phyloP scores from a whole-genome alignment of 306 rosid genomes.

The Gastrolobium bilobum region DNA sequence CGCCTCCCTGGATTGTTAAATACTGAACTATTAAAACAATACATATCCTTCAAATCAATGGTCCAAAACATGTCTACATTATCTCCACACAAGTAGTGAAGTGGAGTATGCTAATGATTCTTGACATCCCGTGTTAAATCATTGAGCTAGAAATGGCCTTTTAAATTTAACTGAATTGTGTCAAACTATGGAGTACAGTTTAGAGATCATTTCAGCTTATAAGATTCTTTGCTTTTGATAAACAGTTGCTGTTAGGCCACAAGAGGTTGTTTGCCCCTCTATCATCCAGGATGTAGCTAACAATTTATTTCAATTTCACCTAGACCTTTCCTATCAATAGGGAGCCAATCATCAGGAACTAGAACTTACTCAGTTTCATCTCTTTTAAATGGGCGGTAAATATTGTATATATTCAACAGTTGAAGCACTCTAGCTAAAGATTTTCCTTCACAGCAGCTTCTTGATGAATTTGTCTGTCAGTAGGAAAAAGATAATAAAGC shows the following conservation, averaged over 20 bases:
- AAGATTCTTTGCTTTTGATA: slow-evolving; percentile 16
- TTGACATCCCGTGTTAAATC: not conserved
- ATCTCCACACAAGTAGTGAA: not conserved
- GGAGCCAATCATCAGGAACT: not conserved
- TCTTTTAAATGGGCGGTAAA: not conserved
- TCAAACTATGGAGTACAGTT: not conserved
- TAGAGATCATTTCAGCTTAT: slow-evolving; percentile 12
- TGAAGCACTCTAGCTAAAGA: not conserved
- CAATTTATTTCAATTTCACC: slow-evolving; percentile 7
- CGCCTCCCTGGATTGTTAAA: not conserved
- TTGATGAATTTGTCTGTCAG: not conserved
- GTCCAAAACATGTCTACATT: not conserved
- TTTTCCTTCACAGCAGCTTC: not conserved
- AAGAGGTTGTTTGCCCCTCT: not conserved
- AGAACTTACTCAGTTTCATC: not conserved
- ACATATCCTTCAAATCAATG: not conserved
- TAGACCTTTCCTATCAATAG: not conserved
- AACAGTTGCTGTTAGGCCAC: not conserved
- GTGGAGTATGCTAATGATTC: slow-evolving; percentile 24
- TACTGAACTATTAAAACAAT: not conserved
- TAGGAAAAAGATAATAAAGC: not conserved
- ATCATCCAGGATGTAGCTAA: slow-evolving; percentile 27
- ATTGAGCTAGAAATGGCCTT: slow-evolving; percentile 7
- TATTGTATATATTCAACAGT: not conserved
- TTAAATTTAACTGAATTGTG: slow-evolving; percentile 15